Base-by-base conservation (phyloP, 192 early-diverging fungal species). In the Coemansia sp. region DNA sequence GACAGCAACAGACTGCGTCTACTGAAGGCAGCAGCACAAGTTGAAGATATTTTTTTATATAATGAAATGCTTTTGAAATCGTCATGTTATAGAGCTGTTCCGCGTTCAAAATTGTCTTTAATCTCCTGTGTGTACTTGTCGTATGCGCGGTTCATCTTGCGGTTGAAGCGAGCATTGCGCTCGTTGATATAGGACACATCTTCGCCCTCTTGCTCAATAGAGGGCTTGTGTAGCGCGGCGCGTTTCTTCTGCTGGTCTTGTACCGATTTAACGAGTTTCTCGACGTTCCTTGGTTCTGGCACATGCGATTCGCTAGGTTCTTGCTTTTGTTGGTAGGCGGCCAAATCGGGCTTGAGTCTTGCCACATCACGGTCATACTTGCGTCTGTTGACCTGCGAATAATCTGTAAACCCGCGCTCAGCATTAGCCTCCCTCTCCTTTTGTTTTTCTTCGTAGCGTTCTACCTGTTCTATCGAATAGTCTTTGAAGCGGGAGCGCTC, bases 101-200 rank as follows among this genome's bases (percentile, higher is more conserved):
- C 93, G 55, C 93, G 89, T 65, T 95, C 93, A 68, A 94, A 88
- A 67, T 87, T 93, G 59, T 91, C 97, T 31, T 89, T 90, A 42
- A 98, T 96, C 66, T 98, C 96, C 62, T 89, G 89, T 12, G 96
- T 98, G 74, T 97, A 88, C 74, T 94, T 94, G 74, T 98, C 97
- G 64, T 95, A 99, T 31, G 94, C 94, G 32, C 96, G 77, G 46
- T 93, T 76, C 83, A 99, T 94, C 87, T 98, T 98, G 70, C 94
- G 92, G 89, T 98, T 98, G 81, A 99, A 98, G 19, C 88, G 82
- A 62, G 91, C 93, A 75, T 99, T 99, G 73, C 92, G 86, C 41
- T 99, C 95, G 71, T 98, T 98, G 84, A 99, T 98, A 80, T 94
- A 98, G 15, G 95, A 93, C 62, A 94, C 93, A 50, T 94, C 93